Evolutionary conservation across 352 stramenopile species (phyloP), one percentile per base, ranked within the genome.

Genomic region (Peronospora destructor): DNA sequence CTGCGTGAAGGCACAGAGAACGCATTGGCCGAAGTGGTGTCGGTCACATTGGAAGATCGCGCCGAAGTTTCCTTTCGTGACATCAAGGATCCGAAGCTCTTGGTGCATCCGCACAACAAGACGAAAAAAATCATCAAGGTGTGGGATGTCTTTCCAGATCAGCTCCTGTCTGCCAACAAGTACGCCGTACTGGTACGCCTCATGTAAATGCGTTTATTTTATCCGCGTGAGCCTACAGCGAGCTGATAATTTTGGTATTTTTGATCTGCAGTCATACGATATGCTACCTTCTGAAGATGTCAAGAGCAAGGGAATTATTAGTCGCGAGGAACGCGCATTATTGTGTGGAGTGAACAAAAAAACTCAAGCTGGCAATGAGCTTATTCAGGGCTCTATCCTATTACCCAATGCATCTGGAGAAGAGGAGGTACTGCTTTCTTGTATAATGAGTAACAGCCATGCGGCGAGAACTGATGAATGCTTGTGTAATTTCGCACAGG

Each of bases 141-240:
- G 8, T 92, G 82, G 82, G 77, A 92, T 49, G 82, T 92, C 4
- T 84, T 87, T 26, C 82, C 82, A 3, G 82, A 92, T 50, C 73
- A 85, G 34, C 12, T 86, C n/a, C 59, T 92, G 38, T 76, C 66
- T 16, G 61, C 76, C 23, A 92, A 92, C 67, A 87, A 88, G 53
- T 92, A 91, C 43, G 67, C 82, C 12, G 84, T 91, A 52, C 50
- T 92, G 58, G 78, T 90, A 69, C 43, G 68, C 68, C 28, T 36
- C 7, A 56, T 26, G 30, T 1, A 14, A 36, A 36, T 5, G 13
- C 30, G 12, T 36, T 36, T 36, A 14, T 14, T 36, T 32, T 9
- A 12, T 32, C 3, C 28, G 12, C n/a, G 19, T n/a, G 23, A 32
- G 2, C 5, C 17, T 35, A 26, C 11, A 48, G 12, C 12, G 21